phyloP scores from a whole-genome alignment of 164 flowering plant species.

The Berberis thunbergii region DNA sequence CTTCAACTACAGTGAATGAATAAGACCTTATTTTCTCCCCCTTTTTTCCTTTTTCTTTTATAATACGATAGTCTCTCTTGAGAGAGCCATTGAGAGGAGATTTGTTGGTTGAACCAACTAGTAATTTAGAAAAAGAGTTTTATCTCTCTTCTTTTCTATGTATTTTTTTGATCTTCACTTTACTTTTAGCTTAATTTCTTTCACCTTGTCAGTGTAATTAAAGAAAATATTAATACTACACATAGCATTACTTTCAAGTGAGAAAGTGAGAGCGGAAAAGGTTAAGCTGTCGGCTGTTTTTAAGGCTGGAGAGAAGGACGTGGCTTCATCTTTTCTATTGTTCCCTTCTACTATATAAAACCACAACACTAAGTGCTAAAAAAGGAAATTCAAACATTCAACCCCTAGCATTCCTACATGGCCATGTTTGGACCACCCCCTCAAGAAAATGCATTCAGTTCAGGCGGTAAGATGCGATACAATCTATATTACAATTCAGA shows the following conservation, averaged over 20 bases:
- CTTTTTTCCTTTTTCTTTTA: conserved; percentile 4
- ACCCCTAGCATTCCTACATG: too few relatives aligned
- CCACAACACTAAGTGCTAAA: conserved; percentile 28
- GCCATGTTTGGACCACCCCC: too few relatives aligned
- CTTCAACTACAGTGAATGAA: conserved; percentile 13
- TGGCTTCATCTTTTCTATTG: conserved; percentile 20
- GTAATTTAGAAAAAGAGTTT: conserved; percentile 3
- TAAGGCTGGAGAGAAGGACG: conserved; percentile 17
- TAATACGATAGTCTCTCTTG: background rate
- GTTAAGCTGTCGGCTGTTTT: conserved; percentile 39
- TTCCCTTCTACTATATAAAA: conserved; percentile 31
- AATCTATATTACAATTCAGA: too few relatives aligned
- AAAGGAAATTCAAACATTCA: conserved; percentile 22
- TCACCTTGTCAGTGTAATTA: background rate
- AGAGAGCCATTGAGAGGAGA: conserved; percentile 14
- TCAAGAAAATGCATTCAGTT: too few relatives aligned
- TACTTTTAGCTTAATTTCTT: background rate
- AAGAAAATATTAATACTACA: background rate
- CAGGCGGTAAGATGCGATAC: too few relatives aligned
- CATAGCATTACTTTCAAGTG: background rate
- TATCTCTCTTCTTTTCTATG: background rate
- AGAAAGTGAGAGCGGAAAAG: conserved; percentile 14
- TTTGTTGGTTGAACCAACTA: conserved; percentile 9
- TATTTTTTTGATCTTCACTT: background rate
- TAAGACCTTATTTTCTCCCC: background rate